phyloP scores from a whole-genome alignment of 2,329 filamentous ascomycete genomes.

The Aureobasidium pullulans region DNA sequence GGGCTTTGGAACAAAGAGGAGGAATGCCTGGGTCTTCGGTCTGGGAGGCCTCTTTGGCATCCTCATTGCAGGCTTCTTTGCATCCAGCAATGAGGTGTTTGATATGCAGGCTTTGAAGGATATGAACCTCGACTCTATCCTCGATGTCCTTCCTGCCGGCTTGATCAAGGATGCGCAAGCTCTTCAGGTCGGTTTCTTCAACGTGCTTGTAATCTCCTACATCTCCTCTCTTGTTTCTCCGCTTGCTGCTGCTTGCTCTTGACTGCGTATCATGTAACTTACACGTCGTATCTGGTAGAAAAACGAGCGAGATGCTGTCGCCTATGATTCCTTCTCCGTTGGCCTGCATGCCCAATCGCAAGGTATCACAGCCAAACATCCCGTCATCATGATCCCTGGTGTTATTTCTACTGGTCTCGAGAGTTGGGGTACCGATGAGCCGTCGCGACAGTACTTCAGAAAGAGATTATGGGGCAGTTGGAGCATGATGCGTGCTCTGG shows the following conservation, averaged over 20 bases:
- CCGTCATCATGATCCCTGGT: constrained; percentile 93
- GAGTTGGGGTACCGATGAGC: constrained; percentile 86
- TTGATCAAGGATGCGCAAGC: constrained; percentile 81
- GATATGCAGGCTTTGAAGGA: constrained; percentile 66
- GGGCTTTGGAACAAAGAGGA: constrained; percentile 50
- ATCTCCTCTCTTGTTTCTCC: neutral
- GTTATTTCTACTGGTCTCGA: constrained; percentile 96
- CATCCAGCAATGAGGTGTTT: constrained; percentile 80
- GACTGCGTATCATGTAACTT: constrained; percentile 7
- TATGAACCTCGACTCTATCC: constrained; percentile 72
- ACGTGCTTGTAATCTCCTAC: neutral
- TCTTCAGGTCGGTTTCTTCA: constrained; percentile 56
- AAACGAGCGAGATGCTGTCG: constrained; percentile 78
- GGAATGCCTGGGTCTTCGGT: constrained; percentile 74
- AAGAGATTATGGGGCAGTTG: constrained; percentile 95
- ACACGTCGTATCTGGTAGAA: constrained; percentile 44
- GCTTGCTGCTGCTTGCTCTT: neutral
- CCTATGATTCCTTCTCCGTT: constrained; percentile 89
- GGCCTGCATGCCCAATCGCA: constrained; percentile 75
- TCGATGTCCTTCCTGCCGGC: constrained; percentile 81
- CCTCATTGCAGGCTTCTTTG: constrained; percentile 82
- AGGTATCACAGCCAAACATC: constrained; percentile 74
- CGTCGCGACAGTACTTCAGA: constrained; percentile 82
- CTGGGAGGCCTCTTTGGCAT: constrained; percentile 88
- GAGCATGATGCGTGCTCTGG: constrained; percentile 96